Evolutionary conservation across 176 grass and related monocot species (phyloP).

Genomic region (Cocos nucifera): DNA sequence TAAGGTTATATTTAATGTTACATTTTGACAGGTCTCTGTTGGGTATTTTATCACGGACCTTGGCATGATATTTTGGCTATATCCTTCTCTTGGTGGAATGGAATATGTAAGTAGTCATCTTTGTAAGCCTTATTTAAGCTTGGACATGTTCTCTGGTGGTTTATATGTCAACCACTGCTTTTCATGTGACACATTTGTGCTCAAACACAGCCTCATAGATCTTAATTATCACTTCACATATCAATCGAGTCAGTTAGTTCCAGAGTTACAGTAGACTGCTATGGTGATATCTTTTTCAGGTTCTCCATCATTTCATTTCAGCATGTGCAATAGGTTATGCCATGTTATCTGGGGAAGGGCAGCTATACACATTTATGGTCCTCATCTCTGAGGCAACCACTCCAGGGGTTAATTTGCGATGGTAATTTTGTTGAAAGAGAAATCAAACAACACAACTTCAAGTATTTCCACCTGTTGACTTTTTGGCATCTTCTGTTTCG

Average conservation of each 20-base stretch:
- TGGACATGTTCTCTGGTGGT: not conserved
- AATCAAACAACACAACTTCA: not conserved
- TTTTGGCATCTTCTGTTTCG: slow-evolving; percentile 23
- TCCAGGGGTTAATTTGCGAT: slow-evolving; percentile 81
- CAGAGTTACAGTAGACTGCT: not conserved
- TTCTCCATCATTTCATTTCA: slow-evolving; percentile 84
- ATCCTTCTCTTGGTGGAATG: slow-evolving; percentile 88
- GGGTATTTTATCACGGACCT: slow-evolving; percentile 93
- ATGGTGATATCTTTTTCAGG: slow-evolving; percentile 32
- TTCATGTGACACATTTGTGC: too few relatives aligned
- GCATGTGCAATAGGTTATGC: slow-evolving; percentile 70
- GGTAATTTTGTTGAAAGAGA: slow-evolving; percentile 37
- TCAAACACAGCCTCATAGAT: too few relatives aligned
- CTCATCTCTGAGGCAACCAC: slow-evolving; percentile 88
- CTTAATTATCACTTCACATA: too few relatives aligned
- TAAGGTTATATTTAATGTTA: not conserved
- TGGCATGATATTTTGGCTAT: slow-evolving; percentile 88
- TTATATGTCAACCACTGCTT: too few relatives aligned
- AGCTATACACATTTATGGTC: slow-evolving; percentile 86
- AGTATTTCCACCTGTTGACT: slow-evolving; percentile 15
- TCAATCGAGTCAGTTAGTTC: too few relatives aligned
- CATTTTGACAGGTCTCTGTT: slow-evolving; percentile 64
- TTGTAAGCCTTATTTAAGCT: not conserved
- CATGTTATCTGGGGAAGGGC: slow-evolving; percentile 79
- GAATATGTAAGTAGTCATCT: slow-evolving; percentile 71